phyloP scores from a whole-genome alignment of 2,329 filamentous ascomycete genomes.

The Botrytis fragariae region DNA sequence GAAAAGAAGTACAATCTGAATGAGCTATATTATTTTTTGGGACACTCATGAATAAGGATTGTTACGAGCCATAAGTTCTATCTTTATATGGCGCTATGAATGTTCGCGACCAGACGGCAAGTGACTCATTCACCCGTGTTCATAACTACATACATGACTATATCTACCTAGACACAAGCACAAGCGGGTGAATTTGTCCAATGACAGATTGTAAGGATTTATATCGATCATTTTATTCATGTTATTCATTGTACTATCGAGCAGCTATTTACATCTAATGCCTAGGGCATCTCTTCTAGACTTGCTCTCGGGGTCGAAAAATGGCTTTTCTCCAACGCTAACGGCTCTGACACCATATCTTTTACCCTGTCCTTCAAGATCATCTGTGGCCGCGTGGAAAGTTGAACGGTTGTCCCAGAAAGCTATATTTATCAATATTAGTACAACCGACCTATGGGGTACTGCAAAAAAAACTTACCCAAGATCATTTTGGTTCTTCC shows the following conservation, averaged over 20 bases:
- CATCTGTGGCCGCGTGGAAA: slow-evolving; percentile 54
- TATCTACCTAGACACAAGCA: background rate
- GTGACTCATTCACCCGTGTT: slow-evolving; percentile 4
- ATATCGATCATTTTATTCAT: background rate
- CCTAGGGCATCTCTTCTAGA: slow-evolving; percentile 44
- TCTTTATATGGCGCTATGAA: background rate
- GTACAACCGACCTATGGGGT: no score
- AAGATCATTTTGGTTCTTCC: slow-evolving; percentile 40
- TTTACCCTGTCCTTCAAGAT: slow-evolving; percentile 49
- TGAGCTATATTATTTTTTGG: background rate
- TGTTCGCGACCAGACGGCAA: background rate
- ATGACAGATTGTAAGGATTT: background rate
- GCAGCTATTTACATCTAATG: background rate
- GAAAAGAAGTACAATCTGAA: background rate
- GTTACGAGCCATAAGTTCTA: background rate
- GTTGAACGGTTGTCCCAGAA: slow-evolving; percentile 58
- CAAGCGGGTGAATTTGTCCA: background rate
- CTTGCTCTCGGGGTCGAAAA: slow-evolving; percentile 47
- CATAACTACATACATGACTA: background rate
- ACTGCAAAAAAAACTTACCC: slow-evolving; percentile 11
- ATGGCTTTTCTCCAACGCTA: slow-evolving; percentile 50
- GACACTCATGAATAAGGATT: background rate
- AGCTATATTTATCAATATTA: slow-evolving; percentile 31
- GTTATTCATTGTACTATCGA: background rate
- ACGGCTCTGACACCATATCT: slow-evolving; percentile 49